Evolutionary conservation across 2,329 filamentous ascomycete species (phyloP).

Genomic region (Microdochium nivale): DNA sequence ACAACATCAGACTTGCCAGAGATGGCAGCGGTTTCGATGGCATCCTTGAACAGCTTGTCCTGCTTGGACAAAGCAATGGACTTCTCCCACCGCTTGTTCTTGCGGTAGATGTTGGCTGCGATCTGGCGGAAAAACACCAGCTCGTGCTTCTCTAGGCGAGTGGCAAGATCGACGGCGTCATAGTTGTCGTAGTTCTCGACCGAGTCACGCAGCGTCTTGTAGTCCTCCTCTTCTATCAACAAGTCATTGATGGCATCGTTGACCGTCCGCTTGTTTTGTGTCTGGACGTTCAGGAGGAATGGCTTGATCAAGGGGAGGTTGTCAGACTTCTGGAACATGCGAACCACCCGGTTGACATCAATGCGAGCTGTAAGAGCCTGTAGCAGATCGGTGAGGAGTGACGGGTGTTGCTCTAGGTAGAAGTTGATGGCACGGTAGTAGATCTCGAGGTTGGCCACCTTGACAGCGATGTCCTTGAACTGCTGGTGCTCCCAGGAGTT

Average conservation of each 20-base stretch:
- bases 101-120: constrained; percentile 95
- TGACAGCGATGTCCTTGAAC: constrained; percentile 97
- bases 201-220: constrained; percentile 96
- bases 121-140: constrained; percentile 99
- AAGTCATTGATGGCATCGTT: constrained; percentile 98
- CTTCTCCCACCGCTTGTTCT: constrained; percentile 99
- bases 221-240: constrained; percentile 96
- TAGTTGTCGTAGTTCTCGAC: constrained; percentile 99
- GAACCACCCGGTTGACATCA: constrained; percentile 97
- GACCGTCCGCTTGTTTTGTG: constrained; percentile 95
- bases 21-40: constrained; percentile 93
- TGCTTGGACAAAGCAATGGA: constrained; percentile 96
- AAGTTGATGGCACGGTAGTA: constrained; percentile 97
- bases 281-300: constrained; percentile 92
- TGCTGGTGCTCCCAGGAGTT: constrained; percentile 99
- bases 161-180: constrained; percentile 84
- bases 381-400: constrained; percentile 88
- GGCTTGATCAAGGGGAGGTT: constrained; percentile 98
- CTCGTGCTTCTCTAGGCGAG: constrained; percentile 93
- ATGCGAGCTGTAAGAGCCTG: constrained; percentile 88
- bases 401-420: constrained; percentile 94
- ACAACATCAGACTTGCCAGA: constrained; percentile 87
- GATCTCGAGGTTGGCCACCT: constrained; percentile 97
- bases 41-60: constrained; percentile 99
- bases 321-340: constrained; percentile 97